phyloP scores from a whole-genome alignment of 2,329 filamentous ascomycete genomes.

The Neofusicoccum cordaticola region DNA sequence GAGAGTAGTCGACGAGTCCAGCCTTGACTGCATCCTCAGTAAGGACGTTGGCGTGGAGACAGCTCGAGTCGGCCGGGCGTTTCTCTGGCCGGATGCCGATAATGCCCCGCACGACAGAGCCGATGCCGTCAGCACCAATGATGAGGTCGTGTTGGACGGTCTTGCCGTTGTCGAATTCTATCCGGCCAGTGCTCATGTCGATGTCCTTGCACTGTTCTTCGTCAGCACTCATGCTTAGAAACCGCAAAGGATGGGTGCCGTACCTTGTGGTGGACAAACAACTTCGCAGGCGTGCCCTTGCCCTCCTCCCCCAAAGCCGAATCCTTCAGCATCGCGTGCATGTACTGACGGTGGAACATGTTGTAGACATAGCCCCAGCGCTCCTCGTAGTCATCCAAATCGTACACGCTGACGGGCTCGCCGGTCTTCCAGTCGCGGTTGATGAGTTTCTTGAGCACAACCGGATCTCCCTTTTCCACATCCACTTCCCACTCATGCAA shows the following conservation, averaged over 20 bases:
- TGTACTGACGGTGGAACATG: conserved; percentile 68
- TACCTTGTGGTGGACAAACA: conserved; percentile 56
- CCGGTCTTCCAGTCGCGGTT: conserved; percentile 69
- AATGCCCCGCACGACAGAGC: conserved; percentile 60
- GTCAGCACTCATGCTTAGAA: not conserved
- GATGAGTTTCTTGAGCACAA: conserved; percentile 64
- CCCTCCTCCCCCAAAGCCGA: conserved; percentile 54
- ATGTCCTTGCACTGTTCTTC: conserved; percentile 47
- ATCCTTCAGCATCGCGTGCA: conserved; percentile 66
- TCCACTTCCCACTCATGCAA: conserved; percentile 67
- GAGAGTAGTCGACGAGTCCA: conserved; percentile 62
- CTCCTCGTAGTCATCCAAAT: conserved; percentile 63
- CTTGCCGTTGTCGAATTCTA: conserved; percentile 46
- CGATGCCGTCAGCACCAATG: conserved; percentile 65
- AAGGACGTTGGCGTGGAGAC: conserved; percentile 62
- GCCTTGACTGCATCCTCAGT: conserved; percentile 59
- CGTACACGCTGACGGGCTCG: conserved; percentile 62
- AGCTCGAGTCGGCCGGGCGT: conserved; percentile 59
- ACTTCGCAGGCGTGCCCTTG: conserved; percentile 54
- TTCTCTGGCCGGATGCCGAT: conserved; percentile 63
- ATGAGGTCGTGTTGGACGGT: conserved; percentile 57
- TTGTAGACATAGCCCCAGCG: conserved; percentile 64
- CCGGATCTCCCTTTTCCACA: conserved; percentile 61
- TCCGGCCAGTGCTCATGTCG: conserved; percentile 46
- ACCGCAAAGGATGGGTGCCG: not conserved